Evolutionary conservation across 164 flowering plant species (phyloP), one percentile per base, ranked within the genome.

Genomic region (Chloranthus sessilifolius): DNA sequence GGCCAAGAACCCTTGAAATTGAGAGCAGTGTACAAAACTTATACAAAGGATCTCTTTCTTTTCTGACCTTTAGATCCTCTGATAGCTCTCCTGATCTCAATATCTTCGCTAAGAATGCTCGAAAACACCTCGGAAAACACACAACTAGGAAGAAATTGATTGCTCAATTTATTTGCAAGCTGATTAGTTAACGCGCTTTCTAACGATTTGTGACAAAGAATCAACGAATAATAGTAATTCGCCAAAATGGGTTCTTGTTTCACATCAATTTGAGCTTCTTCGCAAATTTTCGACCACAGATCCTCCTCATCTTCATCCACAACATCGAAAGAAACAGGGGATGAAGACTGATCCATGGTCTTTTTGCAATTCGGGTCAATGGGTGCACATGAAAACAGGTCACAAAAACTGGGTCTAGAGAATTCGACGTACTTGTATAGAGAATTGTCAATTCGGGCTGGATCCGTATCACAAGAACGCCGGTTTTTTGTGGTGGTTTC

Each of bases 1-100:
- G 0, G 96, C 90, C 1, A 77, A 50, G 49, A 82, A 88, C 96
- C 96, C 56, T 88, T 88, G 68, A 70, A 88, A 36, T 76, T 76
- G 37, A 88, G 56, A 53, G 49, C 96, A 82, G 17, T 88, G 86
- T 5, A 78, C 80, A 19, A 64, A 76, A 42, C 83, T 78, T 1
- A 70, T 33, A 31, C 94, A 85, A 11, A 90, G 96, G 86, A 60
- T 88, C 96, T 22, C 90, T 60, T 37, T 85, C 81, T 35, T 62
- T 77, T 16, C 66, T 84, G 0, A 86, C 94, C 24, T 28, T 67
- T n/a, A 88, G 43, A 59, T 88, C 96, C 5, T 49, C 50, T 56
- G 1, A 77, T 70, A 0, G 83, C 69, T 10, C 4, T 24, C 26
- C 54, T 38, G 19, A 88, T 74, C 26, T 58, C 81, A 0, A 0